Evolutionary conservation across 306 rosid genomes (phyloP), one percentile per base, ranked within the genome.

Genomic region (Acacia acuminata): DNA sequence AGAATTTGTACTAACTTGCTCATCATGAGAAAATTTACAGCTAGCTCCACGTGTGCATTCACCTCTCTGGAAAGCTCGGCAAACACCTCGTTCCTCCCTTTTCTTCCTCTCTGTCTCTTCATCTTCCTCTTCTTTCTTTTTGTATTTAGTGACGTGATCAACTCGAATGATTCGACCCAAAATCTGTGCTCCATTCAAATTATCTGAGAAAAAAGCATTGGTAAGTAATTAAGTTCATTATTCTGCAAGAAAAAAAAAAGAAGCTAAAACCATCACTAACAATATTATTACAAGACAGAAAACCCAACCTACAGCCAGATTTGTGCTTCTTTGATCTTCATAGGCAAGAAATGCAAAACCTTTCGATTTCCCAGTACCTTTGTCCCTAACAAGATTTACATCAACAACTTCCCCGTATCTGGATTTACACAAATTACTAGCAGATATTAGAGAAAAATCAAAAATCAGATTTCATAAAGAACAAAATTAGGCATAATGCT

Each of bases 281-380:
- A 60, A 40, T 61, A 38, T 25, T 63, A 80, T 51, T 4, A 74
- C 6, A 58, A 43, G 71, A 58, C 8, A 84, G 68, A 75, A 77
- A 83, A 13, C 75, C 92, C 45, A 82, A 94, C 98, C 98, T 53
- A 96, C 99, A 10, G 97, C 97, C 40, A 96, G 96, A 82, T 45
- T 92, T 15, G 98, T 94, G 83, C 99, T 96, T 79, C 97, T 84
- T 83, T 96, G 99, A 74, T 92, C 99, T 89, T 96, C 98, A 51
- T 91, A 96, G 4, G 98, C 98, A 32, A 96, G 84, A 73, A 96
- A 96, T 1, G 99, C 97, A 67, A 89, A 96, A 63, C 98, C 99
- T 82, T 92, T 94, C 0, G 98, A 96, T 69, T 94, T 96, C 0
- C 98, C 97, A 11, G 99, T 96, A 25, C 92, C 96, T 73, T 93